Evolutionary conservation across 2,329 filamentous ascomycete genomes (phyloP).

Genomic region (Paecilomyces sp.): DNA sequence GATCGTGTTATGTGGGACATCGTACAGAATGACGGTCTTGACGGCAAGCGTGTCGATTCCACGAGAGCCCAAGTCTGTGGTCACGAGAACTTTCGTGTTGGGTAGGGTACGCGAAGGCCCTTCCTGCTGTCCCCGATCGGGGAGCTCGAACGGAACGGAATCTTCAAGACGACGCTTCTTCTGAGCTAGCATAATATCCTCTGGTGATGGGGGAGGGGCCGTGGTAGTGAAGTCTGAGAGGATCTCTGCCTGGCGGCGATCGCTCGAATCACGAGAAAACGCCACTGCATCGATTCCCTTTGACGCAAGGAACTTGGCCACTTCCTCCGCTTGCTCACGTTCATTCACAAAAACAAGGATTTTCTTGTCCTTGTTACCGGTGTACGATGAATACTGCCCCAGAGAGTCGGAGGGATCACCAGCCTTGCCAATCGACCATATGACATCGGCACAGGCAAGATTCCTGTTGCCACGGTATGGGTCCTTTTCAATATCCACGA

Average conservation of each 20-base stretch:
- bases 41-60: conserved; percentile 93
- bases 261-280: conserved; percentile 74
- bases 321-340: conserved; percentile 75
- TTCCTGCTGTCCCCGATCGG: conserved; percentile 22
- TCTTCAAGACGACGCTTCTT: conserved; percentile 23
- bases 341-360: conserved; percentile 97
- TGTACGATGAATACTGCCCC: conserved; percentile 25
- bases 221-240: conserved; percentile 63
- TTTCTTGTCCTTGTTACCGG: conserved; percentile 61
- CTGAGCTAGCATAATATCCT: conserved; percentile 25
- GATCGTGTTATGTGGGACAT: conserved; percentile 95
- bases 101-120: conserved; percentile 47
- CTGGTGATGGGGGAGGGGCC: conserved; percentile 26
- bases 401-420: conserved; percentile 40
- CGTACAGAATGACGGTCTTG: conserved; percentile 84
- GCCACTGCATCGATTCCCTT: conserved; percentile 88
- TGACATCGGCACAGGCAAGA: conserved; percentile 87
- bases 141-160: conserved; percentile 33
- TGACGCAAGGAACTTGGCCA: conserved; percentile 68
- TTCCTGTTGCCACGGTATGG: conserved; percentile 90
- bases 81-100: conserved; percentile 86
- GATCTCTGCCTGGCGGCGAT: conserved; percentile 69
- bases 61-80: conserved; percentile 83
- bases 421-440: conserved; percentile 87
- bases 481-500: conserved; percentile 86